Percentiles rank a stretch among this genome's conserved stretches.
Evolutionary conservation across 2,329 filamentous ascomycete genomes (phyloP).

Genomic region (Fusarium sp.): DNA sequence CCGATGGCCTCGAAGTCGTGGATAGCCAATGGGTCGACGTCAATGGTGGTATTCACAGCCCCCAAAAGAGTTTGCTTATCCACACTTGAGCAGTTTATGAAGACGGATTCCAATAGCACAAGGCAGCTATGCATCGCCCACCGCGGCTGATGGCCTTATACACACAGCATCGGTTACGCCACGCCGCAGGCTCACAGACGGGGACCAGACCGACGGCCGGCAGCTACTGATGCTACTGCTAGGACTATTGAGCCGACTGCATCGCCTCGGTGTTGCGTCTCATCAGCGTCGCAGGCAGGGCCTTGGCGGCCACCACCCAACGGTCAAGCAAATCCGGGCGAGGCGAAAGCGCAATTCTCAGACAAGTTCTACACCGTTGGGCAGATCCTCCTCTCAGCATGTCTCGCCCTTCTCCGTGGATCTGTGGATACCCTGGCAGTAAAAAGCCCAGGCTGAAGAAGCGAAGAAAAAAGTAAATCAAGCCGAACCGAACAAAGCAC

Average conservation of each 20-base stretch:
- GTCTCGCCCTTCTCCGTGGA: conserved; percentile 9
- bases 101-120: conserved; percentile 7
- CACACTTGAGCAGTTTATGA: background rate
- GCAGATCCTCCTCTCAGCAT: conserved; percentile 5
- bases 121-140: conserved; percentile 2
- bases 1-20: background rate
- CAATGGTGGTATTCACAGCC: conserved; percentile 4
- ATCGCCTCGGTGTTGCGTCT: conserved; percentile 13
- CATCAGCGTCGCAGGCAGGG: conserved; percentile 2
- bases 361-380: background rate
- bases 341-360: background rate
- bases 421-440: background rate
- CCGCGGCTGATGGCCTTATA: conserved; percentile 3
- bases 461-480: conserved; percentile 9
- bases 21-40: background rate
- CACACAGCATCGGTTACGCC: conserved; percentile 13
- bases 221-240: conserved; percentile 7
- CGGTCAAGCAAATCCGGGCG: conserved; percentile 1
- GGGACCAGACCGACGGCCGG: background rate
- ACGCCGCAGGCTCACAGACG: conserved; percentile 14
- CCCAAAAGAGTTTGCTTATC: conserved; percentile 1
- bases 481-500: conserved; percentile 5
- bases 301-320: background rate
- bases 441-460: background rate
- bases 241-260: conserved; percentile 5